Conservation (phyloP, 1,284 basidiomycete genomes). For the Xanthoconium separans region DNA sequence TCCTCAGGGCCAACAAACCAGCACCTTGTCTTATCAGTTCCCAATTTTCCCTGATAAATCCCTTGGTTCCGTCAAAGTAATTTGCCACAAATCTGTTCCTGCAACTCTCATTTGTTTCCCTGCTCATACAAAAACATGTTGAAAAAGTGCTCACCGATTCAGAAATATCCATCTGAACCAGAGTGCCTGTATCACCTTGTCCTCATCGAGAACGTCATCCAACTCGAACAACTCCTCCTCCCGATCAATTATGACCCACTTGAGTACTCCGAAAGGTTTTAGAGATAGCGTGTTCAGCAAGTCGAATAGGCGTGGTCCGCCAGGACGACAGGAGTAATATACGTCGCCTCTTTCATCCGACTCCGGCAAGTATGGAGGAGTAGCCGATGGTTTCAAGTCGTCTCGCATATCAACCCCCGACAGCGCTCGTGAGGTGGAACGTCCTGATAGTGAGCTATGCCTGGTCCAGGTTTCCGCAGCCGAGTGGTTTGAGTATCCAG, state of each 20-base stretch:
- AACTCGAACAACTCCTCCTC: constrained; percentile 73
- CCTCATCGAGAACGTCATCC: constrained; percentile 65
- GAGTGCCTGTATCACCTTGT: constrained; percentile 72
- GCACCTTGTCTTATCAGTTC: constrained; percentile 63
- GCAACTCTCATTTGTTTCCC: background rate
- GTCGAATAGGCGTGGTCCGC: constrained; percentile 63
- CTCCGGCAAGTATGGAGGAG: constrained; percentile 52
- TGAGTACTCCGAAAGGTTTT: constrained; percentile 58
- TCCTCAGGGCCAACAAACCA: constrained; percentile 61
- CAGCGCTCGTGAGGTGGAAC: constrained; percentile 19
- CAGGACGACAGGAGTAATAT: constrained; percentile 60
- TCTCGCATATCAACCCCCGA: constrained; percentile 35
- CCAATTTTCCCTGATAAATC: constrained; percentile 62
- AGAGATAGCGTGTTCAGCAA: constrained; percentile 56
- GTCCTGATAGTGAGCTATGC: constrained; percentile 9
- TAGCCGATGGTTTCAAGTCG: constrained; percentile 52
- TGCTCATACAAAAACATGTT: background rate
- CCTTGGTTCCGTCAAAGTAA: constrained; percentile 48
- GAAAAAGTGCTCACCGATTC: constrained; percentile 45
- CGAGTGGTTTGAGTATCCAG: constrained; percentile 9
- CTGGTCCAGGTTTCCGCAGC: constrained; percentile 4
- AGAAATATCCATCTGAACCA: constrained; percentile 74
- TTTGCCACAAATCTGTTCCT: constrained; percentile 56
- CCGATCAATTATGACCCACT: constrained; percentile 63
- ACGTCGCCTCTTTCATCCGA: constrained; percentile 44